Evolutionary conservation across 352 stramenopile species (phyloP), one percentile per base, ranked within the genome.

Genomic region (Pythium dissotocum): DNA sequence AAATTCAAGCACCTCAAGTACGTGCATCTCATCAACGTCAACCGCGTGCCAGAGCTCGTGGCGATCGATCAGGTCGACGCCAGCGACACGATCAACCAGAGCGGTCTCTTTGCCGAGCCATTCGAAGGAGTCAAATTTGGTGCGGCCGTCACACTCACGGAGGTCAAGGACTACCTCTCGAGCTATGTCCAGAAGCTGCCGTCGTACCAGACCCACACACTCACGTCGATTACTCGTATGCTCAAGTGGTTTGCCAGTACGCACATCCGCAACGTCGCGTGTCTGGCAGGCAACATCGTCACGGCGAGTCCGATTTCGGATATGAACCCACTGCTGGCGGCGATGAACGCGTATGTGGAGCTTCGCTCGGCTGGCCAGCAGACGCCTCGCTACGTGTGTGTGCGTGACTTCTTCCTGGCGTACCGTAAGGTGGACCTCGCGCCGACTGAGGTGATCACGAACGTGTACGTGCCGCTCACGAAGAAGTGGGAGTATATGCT

Each of bases 201-300:
- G 4, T 26, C 64, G 13, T 69, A 87, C 59, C 71, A 89, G 58
- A 88, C 78, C 2, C 80, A 76, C 6, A 71, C 80, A 6, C 82
- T 93, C 32, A 71, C 73, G 18, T 78, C 84, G 12, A 90, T 93
- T 42, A 72, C 83, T 24, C 80, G 83, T 65, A 98, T 99, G 95
- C 85, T 99, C 14, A 89, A 97, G 61, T 99, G 96, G 96, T 99
- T 99, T 75, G 96, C 96, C 4, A 98, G 94, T 24, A 98, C 93
- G 9, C 97, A 99, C 73, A 99, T 99, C 69, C 82, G 97, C 33
- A 99, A 99, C 71, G 96, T 98, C 16, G 96, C 96, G 6, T 98
- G 92, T 71, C 82, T 99, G 6, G 97, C 89, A 33, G 97, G 97
- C 5, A 99, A 99, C 72, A 80, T 99, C 2, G 96, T 97, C n/a